Evolutionary conservation across 1,284 basidiomycete species (phyloP).

Genomic region (Ganoderma multipileum): DNA sequence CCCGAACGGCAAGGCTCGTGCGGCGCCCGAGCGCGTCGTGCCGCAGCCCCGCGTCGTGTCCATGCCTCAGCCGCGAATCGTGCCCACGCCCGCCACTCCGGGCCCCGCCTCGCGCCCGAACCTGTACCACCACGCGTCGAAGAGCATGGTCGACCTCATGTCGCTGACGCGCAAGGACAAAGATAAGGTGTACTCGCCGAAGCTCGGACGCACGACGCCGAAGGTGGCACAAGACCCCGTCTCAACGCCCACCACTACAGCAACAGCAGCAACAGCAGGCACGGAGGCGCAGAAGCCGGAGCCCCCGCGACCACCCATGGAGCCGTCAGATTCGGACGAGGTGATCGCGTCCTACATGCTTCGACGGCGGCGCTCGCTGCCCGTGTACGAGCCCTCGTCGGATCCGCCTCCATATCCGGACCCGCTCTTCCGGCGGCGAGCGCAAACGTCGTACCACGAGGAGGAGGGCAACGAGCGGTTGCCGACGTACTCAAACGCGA

Average conservation of each 20-base stretch:
- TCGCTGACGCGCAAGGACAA: slow-evolving; percentile 40
- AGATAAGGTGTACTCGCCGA: slow-evolving; percentile 32
- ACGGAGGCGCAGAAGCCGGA: slow-evolving; percentile 5
- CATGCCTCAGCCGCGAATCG: slow-evolving; percentile 23
- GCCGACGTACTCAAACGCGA: slow-evolving; percentile 83
- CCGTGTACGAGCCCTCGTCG: slow-evolving; percentile 54
- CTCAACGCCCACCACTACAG: not conserved
- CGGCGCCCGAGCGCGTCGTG: slow-evolving; percentile 9
- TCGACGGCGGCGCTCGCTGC: slow-evolving; percentile 62
- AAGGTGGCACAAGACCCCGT: slow-evolving; percentile 11
- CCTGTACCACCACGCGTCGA: slow-evolving; percentile 69
- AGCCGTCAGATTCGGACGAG: slow-evolving; percentile 23
- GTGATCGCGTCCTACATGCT: slow-evolving; percentile 38
- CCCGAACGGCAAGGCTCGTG: slow-evolving; percentile 16
- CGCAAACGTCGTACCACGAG: slow-evolving; percentile 41
- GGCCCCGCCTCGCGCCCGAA: slow-evolving; percentile 47
- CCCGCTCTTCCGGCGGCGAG: slow-evolving; percentile 39
- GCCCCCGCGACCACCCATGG: slow-evolving; percentile 27
- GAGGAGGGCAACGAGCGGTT: slow-evolving; percentile 87
- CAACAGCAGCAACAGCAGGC: no score
- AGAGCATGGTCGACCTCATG: slow-evolving; percentile 60
- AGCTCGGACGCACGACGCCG: slow-evolving; percentile 21
- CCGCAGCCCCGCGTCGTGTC: slow-evolving; percentile 26
- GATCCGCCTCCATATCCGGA: slow-evolving; percentile 60
- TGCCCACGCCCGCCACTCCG: slow-evolving; percentile 25